Conservation (phyloP, 176 grass and related monocot species). For the Cocos nucifera region DNA sequence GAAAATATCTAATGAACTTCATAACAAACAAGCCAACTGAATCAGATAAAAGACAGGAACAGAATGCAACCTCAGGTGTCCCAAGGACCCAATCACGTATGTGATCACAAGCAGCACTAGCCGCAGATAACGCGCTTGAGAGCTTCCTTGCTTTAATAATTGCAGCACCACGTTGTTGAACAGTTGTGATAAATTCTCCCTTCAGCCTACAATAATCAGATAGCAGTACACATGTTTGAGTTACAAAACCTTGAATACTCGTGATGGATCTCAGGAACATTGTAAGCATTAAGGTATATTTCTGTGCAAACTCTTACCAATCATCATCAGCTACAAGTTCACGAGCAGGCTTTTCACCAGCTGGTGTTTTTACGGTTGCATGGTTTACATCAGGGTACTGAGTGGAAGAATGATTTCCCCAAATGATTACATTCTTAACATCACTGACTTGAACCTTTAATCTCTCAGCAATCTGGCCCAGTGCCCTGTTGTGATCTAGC, state of each 20-base stretch:
- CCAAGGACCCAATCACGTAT: conserved; percentile 95
- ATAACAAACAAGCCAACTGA: not conserved
- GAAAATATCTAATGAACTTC: not conserved
- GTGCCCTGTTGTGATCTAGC: conserved; percentile 90
- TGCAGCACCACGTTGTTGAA: conserved; percentile 91
- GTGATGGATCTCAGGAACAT: too few relatives aligned
- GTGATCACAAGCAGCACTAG: conserved; percentile 95
- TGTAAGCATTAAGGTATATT: too few relatives aligned
- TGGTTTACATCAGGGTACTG: conserved; percentile 94
- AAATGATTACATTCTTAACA: conserved; percentile 91
- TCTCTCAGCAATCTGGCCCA: conserved; percentile 77
- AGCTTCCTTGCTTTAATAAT: conserved; percentile 97
- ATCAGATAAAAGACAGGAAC: not conserved
- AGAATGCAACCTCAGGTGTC: conserved; percentile 62
- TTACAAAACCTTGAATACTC: too few relatives aligned
- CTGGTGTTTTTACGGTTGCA: conserved; percentile 58
- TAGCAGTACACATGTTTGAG: too few relatives aligned
- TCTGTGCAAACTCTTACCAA: conserved; percentile 35
- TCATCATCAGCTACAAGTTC: conserved; percentile 69
- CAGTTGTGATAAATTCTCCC: conserved; percentile 54
- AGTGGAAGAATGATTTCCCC: conserved; percentile 90
- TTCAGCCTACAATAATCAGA: conserved; percentile 48
- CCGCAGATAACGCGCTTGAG: conserved; percentile 92
- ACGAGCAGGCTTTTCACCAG: conserved; percentile 63
- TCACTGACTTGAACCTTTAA: conserved; percentile 76